Evolutionary conservation across 2,329 filamentous ascomycete genomes (phyloP).

Genomic region (Xylariaceae sp.): DNA sequence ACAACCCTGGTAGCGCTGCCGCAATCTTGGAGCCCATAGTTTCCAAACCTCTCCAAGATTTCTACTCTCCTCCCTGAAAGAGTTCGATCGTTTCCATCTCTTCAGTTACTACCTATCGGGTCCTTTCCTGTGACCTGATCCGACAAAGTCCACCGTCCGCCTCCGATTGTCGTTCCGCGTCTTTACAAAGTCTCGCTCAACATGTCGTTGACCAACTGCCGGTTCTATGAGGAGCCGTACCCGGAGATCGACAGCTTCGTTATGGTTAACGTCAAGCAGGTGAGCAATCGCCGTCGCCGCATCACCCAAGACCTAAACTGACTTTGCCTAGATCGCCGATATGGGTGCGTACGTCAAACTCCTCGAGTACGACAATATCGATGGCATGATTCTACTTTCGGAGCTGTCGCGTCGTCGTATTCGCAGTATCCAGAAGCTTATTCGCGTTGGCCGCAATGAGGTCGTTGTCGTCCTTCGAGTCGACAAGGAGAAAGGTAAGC

Average conservation of each 20-base stretch:
- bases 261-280: slow-evolving; percentile 99
- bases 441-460: slow-evolving; percentile 95
- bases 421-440: slow-evolving; percentile 96
- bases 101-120: not conserved
- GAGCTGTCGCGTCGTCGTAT: slow-evolving; percentile 98
- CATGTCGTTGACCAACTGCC: slow-evolving; percentile 94
- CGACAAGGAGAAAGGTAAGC: slow-evolving; percentile 92
- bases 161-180: slow-evolving; percentile 13
- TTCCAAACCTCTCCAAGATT: not conserved
- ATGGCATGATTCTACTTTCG: slow-evolving; percentile 98
- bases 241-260: slow-evolving; percentile 99
- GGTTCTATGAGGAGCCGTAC: slow-evolving; percentile 96
- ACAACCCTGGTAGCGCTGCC: slow-evolving; percentile 10
- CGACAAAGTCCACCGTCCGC: slow-evolving; percentile 22
- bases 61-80: not conserved
- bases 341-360: slow-evolving; percentile 99
- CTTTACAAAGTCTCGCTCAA: slow-evolving; percentile 43
- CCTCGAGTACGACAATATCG: slow-evolving; percentile 99
- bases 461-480: slow-evolving; percentile 97
- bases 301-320: slow-evolving; percentile 4
- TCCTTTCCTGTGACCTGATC: slow-evolving; percentile 4
- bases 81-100: not conserved
- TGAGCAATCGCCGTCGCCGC: slow-evolving; percentile 32
- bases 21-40: slow-evolving; percentile 8
- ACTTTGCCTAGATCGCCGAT: slow-evolving; percentile 72